Percentiles rank a stretch among this genome's conserved stretches.
Conservation (phyloP, 2,329 filamentous ascomycete genomes). For the Zarea fungicola region DNA sequence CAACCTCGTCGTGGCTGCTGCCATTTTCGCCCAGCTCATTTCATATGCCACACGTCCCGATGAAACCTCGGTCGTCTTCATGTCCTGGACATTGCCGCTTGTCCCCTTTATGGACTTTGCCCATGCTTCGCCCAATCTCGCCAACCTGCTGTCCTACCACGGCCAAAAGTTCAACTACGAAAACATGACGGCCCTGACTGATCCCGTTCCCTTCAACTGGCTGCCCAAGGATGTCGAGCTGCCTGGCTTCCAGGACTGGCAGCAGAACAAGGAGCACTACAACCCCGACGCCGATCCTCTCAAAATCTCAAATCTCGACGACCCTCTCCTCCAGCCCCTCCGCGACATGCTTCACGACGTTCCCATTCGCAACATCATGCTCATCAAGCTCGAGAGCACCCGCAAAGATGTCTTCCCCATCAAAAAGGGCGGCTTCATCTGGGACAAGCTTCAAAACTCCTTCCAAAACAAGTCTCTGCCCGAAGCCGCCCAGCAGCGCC, state of each 20-base stretch:
- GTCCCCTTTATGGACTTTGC: slow-evolving; percentile 30
- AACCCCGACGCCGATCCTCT: slow-evolving; percentile 32
- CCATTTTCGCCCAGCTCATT: slow-evolving; percentile 19
- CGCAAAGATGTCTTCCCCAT: slow-evolving; percentile 41
- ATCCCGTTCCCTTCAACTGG: slow-evolving; percentile 21
- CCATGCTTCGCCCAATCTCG: slow-evolving; percentile 22
- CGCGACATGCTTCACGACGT: slow-evolving; percentile 23
- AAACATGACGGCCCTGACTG: slow-evolving; percentile 23
- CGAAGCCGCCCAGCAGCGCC: slow-evolving; percentile 22
- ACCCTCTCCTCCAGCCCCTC: slow-evolving; percentile 25
- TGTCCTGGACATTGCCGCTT: slow-evolving; percentile 30
- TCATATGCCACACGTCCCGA: slow-evolving; percentile 21
- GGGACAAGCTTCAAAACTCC: slow-evolving; percentile 28
- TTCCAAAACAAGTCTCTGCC: slow-evolving; percentile 29
- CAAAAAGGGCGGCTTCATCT: slow-evolving; percentile 35
- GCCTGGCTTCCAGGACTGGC: slow-evolving; percentile 25
- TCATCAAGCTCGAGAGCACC: slow-evolving; percentile 42
- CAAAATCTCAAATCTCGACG: slow-evolving; percentile 34
- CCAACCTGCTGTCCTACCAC: slow-evolving; percentile 20
- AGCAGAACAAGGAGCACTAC: slow-evolving; percentile 25
- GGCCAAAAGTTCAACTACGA: slow-evolving; percentile 21
- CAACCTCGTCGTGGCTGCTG: slow-evolving; percentile 15
- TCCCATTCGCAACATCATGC: slow-evolving; percentile 37
- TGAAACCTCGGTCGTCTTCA: slow-evolving; percentile 27
- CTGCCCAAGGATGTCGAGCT: slow-evolving; percentile 20